Base-by-base conservation (phyloP, 1,284 basidiomycete species). In the Earliella scabrosa region DNA sequence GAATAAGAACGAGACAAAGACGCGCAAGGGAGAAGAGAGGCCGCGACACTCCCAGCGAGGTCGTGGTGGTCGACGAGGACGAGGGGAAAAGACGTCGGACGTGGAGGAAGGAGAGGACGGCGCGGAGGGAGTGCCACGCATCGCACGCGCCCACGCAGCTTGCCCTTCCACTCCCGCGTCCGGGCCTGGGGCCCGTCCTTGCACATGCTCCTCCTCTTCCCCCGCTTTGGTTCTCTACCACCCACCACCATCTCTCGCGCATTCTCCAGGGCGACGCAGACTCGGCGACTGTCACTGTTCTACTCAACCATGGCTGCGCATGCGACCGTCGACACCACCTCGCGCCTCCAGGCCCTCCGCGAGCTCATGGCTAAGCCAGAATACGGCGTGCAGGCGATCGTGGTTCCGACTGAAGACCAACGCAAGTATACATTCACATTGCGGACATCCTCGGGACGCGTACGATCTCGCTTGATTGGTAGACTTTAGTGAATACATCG, bases 401-500 rank as follows among this genome's bases (percentile, higher is more conserved):
- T 95, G 1, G 83, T 95, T 40, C 92, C 92, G 1, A 92, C 90
- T 58, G 93, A 94, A 74, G 93, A 95, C 73, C 90, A 93, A 69
- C 93, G 93, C 90, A 73, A 70, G 90, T 80, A 20, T 31, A 13
- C 11, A 49, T 14, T 41, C 24, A 44, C 20, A 18, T 4, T 18
- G 52, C 16, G 21, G 23, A 18, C 13, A 27, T 13, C 26, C 24
- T 4, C n/a, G 26, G 9, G 11, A 38, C 26, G 46, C 32, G 18
- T 45, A 41, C 45, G 52, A 31, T 52, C 44, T 6, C 11, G 29
- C 21, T 48, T 56, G 44, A 62, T 55, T 44, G 48, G n/a, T 54
- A 91, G 95, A 98, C 75, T 88, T 84, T 13, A 95, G 93, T 73
- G 96, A 98, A 72, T 97, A 97, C 73, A 82, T 90, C 29, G 92